Evolutionary conservation across 345 rosid genomes (phyloP).

Genomic region (Hibiscus tridactylites): DNA sequence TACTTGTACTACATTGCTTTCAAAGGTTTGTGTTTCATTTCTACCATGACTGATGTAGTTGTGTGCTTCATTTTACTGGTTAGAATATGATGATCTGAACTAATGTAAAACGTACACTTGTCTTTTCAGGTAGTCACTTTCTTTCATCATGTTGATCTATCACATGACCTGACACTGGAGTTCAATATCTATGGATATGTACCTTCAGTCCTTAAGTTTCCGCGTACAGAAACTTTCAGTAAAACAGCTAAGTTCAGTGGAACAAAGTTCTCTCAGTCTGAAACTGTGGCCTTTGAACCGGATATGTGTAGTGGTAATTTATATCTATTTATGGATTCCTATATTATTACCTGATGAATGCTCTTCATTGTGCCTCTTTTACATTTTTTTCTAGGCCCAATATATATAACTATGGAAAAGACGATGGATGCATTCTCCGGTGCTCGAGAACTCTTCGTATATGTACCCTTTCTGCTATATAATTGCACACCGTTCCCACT

Average conservation of each 20-base stretch:
- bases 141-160: conserved; percentile 86
- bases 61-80: conserved; percentile 8
- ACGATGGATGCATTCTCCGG: conserved; percentile 82
- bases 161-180: conserved; percentile 67
- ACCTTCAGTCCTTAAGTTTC: conserved; percentile 58
- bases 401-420: conserved; percentile 64
- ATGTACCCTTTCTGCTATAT: conserved; percentile 68
- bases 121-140: conserved; percentile 53
- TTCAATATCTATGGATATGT: conserved; percentile 52
- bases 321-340: conserved; percentile 1
- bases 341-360: not conserved
- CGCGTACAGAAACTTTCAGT: conserved; percentile 66
- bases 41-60: not conserved
- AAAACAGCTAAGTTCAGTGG: conserved; percentile 61
- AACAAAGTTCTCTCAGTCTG: conserved; percentile 55
- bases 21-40: conserved; percentile 54
- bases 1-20: conserved; percentile 47
- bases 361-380: conserved; percentile 8
- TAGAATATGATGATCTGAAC: conserved; percentile 12
- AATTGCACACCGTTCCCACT: conserved; percentile 81
- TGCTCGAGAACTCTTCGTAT: conserved; percentile 69
- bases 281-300: conserved; percentile 51
- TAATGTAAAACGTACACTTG: conserved; percentile 6
- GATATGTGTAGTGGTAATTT: conserved; percentile 42
- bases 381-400: conserved; percentile 39